These are phyloP conservation scores for Lantana camara DNA, from an alignment of 257 asterid species.

Conservation along the genomic window DNA sequence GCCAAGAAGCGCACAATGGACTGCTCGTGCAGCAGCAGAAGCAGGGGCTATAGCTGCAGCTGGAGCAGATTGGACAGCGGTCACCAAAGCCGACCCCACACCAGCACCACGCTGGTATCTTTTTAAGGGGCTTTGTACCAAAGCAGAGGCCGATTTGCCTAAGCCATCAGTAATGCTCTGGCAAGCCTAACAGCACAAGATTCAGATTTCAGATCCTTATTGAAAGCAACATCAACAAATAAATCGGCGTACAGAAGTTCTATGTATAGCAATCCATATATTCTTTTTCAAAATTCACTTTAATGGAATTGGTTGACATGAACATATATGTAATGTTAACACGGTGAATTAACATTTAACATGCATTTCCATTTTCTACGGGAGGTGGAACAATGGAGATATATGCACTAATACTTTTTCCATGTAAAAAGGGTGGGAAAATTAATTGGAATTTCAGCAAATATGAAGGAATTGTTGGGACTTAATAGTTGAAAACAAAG, in stretches of 20 bases:
- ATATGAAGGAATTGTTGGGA: constrained; percentile 9
- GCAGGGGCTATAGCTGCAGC: constrained; percentile 98
- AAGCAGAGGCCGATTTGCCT: constrained; percentile 85
- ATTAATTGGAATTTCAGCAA: background rate
- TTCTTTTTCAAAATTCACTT: too few relatives aligned
- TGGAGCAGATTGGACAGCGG: constrained; percentile 88
- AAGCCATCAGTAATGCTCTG: constrained; percentile 89
- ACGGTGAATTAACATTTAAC: too few relatives aligned
- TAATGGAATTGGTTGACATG: too few relatives aligned
- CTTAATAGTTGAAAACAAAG: constrained; percentile 13
- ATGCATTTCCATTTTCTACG: too few relatives aligned
- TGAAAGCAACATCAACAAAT: constrained; percentile 12
- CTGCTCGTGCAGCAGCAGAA: constrained; percentile 85
- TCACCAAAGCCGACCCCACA: constrained; percentile 77
- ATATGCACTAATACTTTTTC: background rate
- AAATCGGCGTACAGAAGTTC: background rate
- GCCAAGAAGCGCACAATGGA: constrained; percentile 90
- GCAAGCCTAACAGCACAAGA: constrained; percentile 61
- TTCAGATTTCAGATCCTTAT: constrained; percentile 22
- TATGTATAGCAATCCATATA: too few relatives aligned
- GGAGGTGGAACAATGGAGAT: constrained; percentile 11
- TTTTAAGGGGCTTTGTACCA: constrained; percentile 77
- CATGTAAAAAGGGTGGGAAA: background rate
- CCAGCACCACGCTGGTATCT: constrained; percentile 80
- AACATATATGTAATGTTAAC: too few relatives aligned